Base-by-base conservation (phyloP, 1,139 yeast species). In the Saccharomyces hybrid region DNA sequence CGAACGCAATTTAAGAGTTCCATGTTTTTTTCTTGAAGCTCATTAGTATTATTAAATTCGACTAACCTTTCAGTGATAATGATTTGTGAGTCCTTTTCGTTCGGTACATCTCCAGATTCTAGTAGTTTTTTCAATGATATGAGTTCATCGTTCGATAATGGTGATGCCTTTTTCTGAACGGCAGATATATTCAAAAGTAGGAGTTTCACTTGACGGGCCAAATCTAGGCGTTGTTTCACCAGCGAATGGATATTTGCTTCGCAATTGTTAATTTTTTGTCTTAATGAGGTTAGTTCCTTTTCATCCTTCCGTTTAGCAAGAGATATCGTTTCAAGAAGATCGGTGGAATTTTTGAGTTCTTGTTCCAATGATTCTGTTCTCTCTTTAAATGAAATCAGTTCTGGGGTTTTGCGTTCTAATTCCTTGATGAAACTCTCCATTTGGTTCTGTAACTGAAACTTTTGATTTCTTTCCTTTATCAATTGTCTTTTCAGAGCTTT, bases 151-250 rank as follows among this genome's bases (percentile, higher is more conserved):
- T 78, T 71, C 9, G 83, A 73, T 38, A 88, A 72, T 5, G 90
- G 87, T 41, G 38, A 32, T 5, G 38, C 14, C 14, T 5, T 5
- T 32, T 11, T 32, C 38, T 32, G 38, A 2, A 76, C 75, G 11
- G 78, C 81, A 48, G 83, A 76, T 13, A 83, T 73, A 32, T 32
- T 32, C 14, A 13, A 5, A 32, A 91, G 75, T 51, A 89, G 76
- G 54, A 78, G 79, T 61, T 88, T 88, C 16, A 91, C 79, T 68
- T 93, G 98, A 47, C 85, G 80, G 8, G 95, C 88, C 46, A 90
- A 73, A 63, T 91, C 97, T 38, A 77, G 73, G 52, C 85, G 80
- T 60, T 86, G 82, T 59, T 78, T 80, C 55, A 76, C 76, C 65
- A 83, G 68, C 2, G 77, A 71, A 2, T 69, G 69, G 7, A 78